Conservation (phyloP, 176 grass and related monocot genomes). For the Microstegium vimineum region DNA sequence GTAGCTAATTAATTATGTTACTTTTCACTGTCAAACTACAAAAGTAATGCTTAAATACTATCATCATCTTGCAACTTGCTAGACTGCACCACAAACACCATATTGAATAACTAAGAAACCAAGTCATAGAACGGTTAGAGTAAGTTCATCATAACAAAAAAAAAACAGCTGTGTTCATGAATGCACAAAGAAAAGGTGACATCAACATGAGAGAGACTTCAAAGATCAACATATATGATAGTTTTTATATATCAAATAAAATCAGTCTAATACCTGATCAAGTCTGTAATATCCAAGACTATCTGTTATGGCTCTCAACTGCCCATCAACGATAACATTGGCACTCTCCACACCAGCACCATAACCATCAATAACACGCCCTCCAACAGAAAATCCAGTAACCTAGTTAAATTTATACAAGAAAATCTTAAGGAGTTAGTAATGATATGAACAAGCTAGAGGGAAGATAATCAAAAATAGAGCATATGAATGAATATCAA, state of each 20-base stretch:
- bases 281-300: slow-evolving; percentile 86
- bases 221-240: slow-evolving; percentile 14
- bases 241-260: slow-evolving; percentile 4
- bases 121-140: neutral
- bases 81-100: neutral
- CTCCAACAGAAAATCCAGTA: slow-evolving; percentile 97
- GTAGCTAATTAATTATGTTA: neutral
- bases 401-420: slow-evolving; percentile 45
- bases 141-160: neutral
- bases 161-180: neutral
- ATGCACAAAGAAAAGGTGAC: slow-evolving; percentile 16
- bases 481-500: neutral
- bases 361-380: slow-evolving; percentile 65
- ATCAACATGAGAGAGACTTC: neutral
- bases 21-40: neutral
- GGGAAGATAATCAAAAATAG: slow-evolving; percentile 9
- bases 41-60: neutral
- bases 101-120: slow-evolving; percentile 16
- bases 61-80: neutral
- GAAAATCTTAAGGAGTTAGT: neutral
- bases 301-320: slow-evolving; percentile 73
- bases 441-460: neutral
- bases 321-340: slow-evolving; percentile 75
- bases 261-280: slow-evolving; percentile 67
- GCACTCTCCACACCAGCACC: slow-evolving; percentile 75